A percentile compares a stretch with the other conserved stretches of the same genome.
Conservation (phyloP, 352 stramenopile species). For the Globisporangium solare region DNA sequence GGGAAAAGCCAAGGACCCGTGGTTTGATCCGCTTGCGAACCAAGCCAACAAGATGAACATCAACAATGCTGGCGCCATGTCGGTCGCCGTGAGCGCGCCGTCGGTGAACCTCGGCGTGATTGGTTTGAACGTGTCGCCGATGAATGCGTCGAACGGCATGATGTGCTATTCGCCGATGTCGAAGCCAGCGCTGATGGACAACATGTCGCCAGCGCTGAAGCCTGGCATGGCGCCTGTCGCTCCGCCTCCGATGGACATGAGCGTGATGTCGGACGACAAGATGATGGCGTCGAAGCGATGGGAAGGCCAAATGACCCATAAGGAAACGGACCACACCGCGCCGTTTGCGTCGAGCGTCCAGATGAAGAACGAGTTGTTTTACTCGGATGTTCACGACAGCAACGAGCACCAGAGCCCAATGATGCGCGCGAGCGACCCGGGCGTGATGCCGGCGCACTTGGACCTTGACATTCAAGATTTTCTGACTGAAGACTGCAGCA, state of each 20-base stretch:
- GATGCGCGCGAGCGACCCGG: slow-evolving; percentile 24
- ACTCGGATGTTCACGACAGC: neutral
- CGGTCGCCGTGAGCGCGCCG: slow-evolving; percentile 1
- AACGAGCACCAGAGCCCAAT: slow-evolving; percentile 16
- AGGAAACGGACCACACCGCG: slow-evolving; percentile 35
- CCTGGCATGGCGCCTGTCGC: slow-evolving; percentile 44
- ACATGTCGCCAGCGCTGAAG: slow-evolving; percentile 83
- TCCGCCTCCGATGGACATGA: slow-evolving; percentile 52
- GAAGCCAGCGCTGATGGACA: slow-evolving; percentile 74
- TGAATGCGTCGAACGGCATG: slow-evolving; percentile 26
- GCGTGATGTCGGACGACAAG: slow-evolving; percentile 22
- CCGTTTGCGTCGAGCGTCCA: slow-evolving; percentile 30
- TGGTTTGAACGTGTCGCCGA: slow-evolving; percentile 20
- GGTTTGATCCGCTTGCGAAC: slow-evolving; percentile 68
- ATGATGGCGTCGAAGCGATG: slow-evolving; percentile 25
- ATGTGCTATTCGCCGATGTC: slow-evolving; percentile 75
- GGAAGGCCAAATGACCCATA: slow-evolving; percentile 28
- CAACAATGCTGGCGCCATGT: neutral
- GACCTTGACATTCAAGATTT: slow-evolving; percentile 82
- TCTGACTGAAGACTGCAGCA: slow-evolving; percentile 71
- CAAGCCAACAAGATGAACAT: neutral
- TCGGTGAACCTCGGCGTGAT: slow-evolving; percentile 19
- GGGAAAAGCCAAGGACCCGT: slow-evolving; percentile 82
- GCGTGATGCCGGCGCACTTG: slow-evolving; percentile 22
- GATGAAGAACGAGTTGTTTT: slow-evolving; percentile 49